phyloP scores from a whole-genome alignment of 2,329 filamentous ascomycete species.

The Diaporthe sp. region DNA sequence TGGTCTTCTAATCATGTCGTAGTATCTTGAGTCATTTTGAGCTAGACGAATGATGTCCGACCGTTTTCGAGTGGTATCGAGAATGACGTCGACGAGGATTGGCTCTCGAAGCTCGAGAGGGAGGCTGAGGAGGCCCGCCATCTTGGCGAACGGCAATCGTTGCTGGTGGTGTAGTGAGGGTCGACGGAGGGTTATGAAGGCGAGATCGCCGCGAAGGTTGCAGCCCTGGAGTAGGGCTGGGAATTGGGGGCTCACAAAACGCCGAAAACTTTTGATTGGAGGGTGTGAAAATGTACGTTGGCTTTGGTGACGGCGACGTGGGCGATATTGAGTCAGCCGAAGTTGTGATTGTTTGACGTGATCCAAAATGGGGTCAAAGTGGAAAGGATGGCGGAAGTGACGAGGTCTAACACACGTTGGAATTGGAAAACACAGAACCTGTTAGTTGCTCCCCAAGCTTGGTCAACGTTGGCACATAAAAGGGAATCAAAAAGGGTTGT shows the following conservation, averaged over 20 bases:
- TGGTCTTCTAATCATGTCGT: no score
- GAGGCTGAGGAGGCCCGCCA: neutral
- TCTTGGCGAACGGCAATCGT: neutral
- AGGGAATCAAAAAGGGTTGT: neutral
- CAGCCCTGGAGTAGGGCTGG: neutral
- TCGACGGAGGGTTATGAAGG: neutral
- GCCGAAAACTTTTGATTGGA: neutral
- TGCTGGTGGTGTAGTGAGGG: neutral
- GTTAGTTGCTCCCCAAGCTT: neutral
- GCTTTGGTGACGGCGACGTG: neutral
- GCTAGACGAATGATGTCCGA: no score
- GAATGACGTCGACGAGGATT: neutral
- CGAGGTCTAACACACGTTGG: neutral
- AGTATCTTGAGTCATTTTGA: no score
- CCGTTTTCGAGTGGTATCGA: neutral
- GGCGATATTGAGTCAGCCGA: no score
- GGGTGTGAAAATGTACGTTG: neutral
- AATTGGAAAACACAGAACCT: neutral
- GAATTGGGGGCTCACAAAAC: neutral
- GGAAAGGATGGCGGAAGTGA: neutral
- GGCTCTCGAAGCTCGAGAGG: slow-evolving; percentile 8
- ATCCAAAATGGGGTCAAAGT: neutral
- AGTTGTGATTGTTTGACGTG: neutral
- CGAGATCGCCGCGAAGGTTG: no score
- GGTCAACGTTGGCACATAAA: neutral